Conservation (phyloP, 176 grass and related monocot species). For the Carex myosuroides region DNA sequence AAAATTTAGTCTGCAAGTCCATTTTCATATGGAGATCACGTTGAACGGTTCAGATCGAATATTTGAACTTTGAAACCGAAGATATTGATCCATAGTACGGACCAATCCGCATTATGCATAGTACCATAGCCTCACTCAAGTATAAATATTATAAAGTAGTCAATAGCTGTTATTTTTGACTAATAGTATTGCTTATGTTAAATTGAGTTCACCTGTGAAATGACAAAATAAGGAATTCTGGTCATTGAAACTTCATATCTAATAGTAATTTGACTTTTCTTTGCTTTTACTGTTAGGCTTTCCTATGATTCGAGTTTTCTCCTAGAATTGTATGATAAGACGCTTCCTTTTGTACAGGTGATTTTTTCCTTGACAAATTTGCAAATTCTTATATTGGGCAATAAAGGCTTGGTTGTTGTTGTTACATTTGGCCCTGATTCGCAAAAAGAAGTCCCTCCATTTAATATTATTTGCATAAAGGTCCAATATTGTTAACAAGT, state of each 20-base stretch:
- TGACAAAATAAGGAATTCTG: background rate
- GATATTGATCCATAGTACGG: too few species aligned
- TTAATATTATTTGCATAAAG: background rate
- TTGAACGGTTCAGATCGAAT: too few species aligned
- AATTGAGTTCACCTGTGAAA: background rate
- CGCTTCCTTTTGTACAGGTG: constrained; percentile 20
- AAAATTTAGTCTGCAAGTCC: too few species aligned
- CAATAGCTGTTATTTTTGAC: constrained; percentile 8
- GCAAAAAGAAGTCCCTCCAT: background rate
- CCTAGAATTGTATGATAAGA: constrained; percentile 18
- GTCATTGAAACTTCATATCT: background rate
- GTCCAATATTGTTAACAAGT: background rate
- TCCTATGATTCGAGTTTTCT: constrained; percentile 9
- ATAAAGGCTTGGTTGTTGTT: too few species aligned
- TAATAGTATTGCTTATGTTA: background rate
- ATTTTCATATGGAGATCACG: too few species aligned
- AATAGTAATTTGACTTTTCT: constrained; percentile 9
- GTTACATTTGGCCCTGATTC: background rate
- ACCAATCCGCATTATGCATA: too few species aligned
- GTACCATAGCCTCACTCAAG: background rate
- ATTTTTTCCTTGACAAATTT: background rate
- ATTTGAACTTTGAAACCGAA: too few species aligned
- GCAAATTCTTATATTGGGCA: background rate
- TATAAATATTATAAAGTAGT: background rate
- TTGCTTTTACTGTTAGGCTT: constrained; percentile 15